phyloP scores from a whole-genome alignment of 768 basidiomycete genomes.

The Gloeophyllum trabeum region DNA sequence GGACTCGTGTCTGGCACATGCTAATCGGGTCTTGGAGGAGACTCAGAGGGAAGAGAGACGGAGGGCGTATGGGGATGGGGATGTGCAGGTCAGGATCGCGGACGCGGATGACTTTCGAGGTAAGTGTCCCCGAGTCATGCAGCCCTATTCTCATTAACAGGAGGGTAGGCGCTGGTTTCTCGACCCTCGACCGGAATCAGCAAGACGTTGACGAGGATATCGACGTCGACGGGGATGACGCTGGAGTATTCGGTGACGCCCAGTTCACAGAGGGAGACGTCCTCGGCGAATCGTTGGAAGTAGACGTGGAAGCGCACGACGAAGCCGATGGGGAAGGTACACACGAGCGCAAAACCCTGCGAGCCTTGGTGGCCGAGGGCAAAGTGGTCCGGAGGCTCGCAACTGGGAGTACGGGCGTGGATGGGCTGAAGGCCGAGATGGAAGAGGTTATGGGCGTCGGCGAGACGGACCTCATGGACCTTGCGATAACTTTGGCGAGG shows the following conservation, averaged over 20 bases:
- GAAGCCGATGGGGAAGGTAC: slow-evolving; percentile 15
- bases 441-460: slow-evolving; percentile 29
- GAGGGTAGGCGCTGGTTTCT: slow-evolving; percentile 48
- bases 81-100: slow-evolving; percentile 21
- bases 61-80: slow-evolving; percentile 17
- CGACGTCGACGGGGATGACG: slow-evolving; percentile 72
- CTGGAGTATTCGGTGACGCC: slow-evolving; percentile 48
- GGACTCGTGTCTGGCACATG: slow-evolving; percentile 65
- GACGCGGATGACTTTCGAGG: slow-evolving; percentile 31
- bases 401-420: slow-evolving; percentile 9
- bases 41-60: slow-evolving; percentile 14
- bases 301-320: slow-evolving; percentile 1
- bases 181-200: slow-evolving; percentile 41
- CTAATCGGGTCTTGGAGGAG: slow-evolving; percentile 32
- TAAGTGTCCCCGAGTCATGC: no score
- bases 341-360: slow-evolving; percentile 31
- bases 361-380: slow-evolving; percentile 43
- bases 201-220: slow-evolving; percentile 71
- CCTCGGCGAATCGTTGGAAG: not conserved
- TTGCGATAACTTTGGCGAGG: slow-evolving; percentile 36
- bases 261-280: slow-evolving; percentile 76
- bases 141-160: no score
- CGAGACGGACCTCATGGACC: slow-evolving; percentile 17
- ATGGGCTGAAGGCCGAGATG: slow-evolving; percentile 19
- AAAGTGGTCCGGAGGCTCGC: slow-evolving; percentile 22